phyloP scores from a whole-genome alignment of 495 filamentous ascomycete genomes.

The Jackrogersella minutella region DNA sequence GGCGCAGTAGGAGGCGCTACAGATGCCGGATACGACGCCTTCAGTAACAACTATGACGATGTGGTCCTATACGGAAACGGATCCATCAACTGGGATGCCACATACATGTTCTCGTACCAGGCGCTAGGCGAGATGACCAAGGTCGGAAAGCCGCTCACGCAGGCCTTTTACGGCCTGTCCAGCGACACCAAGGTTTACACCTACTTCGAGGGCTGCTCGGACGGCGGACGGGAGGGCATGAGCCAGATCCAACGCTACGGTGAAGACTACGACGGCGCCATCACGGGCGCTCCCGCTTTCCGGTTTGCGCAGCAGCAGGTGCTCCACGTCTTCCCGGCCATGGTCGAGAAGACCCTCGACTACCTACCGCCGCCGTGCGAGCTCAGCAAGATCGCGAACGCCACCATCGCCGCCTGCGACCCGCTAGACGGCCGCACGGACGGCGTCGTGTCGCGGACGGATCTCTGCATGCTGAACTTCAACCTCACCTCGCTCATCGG shows the following conservation, averaged over 20 bases:
- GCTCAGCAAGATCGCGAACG: conserved; percentile 59
- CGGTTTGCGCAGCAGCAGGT: conserved; percentile 59
- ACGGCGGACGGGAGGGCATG: conserved; percentile 61
- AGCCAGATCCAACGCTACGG: conserved; percentile 61
- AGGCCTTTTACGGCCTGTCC: conserved; percentile 47
- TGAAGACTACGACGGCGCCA: conserved; percentile 58
- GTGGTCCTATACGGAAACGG: conserved; percentile 53
- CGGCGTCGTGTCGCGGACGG: conserved; percentile 60
- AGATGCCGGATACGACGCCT: conserved; percentile 58
- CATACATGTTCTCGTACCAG: conserved; percentile 57
- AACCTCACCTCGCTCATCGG: conserved; percentile 55
- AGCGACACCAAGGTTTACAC: conserved; percentile 54
- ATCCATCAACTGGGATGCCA: conserved; percentile 51
- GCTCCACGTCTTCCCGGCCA: conserved; percentile 53
- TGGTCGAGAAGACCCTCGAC: conserved; percentile 55
- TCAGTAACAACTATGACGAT: conserved; percentile 45
- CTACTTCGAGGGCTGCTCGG: conserved; percentile 62
- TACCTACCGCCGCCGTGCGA: conserved; percentile 62
- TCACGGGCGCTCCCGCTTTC: conserved; percentile 61
- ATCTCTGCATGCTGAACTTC: conserved; percentile 59
- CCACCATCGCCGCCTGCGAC: conserved; percentile 60
- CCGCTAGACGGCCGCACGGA: conserved; percentile 60
- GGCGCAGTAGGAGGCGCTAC: conserved; percentile 54
- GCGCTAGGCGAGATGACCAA: conserved; percentile 39
- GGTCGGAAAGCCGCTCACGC: conserved; percentile 47